A percentile compares a stretch with the other conserved stretches of the same genome.
Conservation (phyloP, 2,329 filamentous ascomycete genomes). For the Amauroascus verrucosus region DNA sequence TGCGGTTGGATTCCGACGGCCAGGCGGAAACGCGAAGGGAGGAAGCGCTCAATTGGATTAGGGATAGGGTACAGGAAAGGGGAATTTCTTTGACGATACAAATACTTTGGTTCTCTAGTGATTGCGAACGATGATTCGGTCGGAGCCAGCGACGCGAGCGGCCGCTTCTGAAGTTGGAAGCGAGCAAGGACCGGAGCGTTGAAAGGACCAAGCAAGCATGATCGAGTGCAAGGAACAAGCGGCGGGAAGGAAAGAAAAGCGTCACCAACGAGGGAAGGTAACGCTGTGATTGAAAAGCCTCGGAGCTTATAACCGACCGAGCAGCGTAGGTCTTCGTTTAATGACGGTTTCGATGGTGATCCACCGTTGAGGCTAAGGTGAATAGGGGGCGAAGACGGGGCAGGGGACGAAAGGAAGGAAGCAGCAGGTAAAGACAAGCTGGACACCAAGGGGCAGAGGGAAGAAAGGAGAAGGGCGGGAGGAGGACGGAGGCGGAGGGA, state of each 20-base stretch:
- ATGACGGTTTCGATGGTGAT: background rate
- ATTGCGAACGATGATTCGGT: constrained; percentile 10
- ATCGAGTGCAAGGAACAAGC: constrained; percentile 12
- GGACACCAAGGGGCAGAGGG: background rate
- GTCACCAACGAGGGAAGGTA: background rate
- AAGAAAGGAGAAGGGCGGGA: background rate
- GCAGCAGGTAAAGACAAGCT: background rate
- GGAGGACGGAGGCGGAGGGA: background rate
- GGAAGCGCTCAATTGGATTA: background rate
- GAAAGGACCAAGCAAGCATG: constrained; percentile 15
- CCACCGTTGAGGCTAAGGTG: background rate
- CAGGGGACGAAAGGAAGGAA: background rate
- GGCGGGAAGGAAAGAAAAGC: constrained; percentile 6
- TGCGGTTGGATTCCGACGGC: constrained; percentile 7
- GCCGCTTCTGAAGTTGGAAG: constrained; percentile 8
- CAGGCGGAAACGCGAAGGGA: constrained; percentile 8
- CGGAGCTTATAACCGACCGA: constrained; percentile 9
- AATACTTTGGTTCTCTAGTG: background rate
- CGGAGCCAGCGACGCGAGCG: constrained; percentile 13
- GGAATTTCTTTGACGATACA: background rate
- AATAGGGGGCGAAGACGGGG: background rate
- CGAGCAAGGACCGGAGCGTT: constrained; percentile 1
- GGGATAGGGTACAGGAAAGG: background rate
- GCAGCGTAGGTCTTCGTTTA: constrained; percentile 11
- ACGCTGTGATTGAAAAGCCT: background rate